These are phyloP conservation scores for Suhomyces taliae DNA, from an alignment of 1,139 yeast species.

Conservation along the genomic window DNA sequence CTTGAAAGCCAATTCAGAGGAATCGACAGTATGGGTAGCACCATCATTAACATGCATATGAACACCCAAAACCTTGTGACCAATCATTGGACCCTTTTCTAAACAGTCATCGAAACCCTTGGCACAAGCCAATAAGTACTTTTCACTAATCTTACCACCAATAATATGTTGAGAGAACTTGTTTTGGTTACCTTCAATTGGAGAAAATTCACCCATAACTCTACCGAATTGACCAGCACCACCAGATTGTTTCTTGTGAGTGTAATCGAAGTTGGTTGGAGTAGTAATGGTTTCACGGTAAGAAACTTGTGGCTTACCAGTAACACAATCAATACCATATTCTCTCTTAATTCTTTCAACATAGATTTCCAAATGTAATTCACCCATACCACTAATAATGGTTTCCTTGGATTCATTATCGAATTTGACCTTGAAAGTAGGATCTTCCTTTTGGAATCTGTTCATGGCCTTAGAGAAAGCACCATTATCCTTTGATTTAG, in stretches of 20 bases:
- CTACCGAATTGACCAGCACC: slow-evolving; percentile 99
- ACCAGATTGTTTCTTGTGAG: slow-evolving; percentile 97
- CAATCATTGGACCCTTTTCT: slow-evolving; percentile 95
- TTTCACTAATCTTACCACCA: slow-evolving; percentile 97
- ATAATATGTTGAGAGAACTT: slow-evolving; percentile 83
- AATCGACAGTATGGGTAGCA: slow-evolving; percentile 95
- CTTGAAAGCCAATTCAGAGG: slow-evolving; percentile 92
- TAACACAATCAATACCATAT: slow-evolving; percentile 90
- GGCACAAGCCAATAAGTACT: slow-evolving; percentile 89
- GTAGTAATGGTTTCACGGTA: slow-evolving; percentile 89
- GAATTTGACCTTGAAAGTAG: slow-evolving; percentile 90
- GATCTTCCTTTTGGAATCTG: slow-evolving; percentile 97
- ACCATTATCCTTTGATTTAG: slow-evolving; percentile 84
- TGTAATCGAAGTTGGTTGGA: slow-evolving; percentile 81
- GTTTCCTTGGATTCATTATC: slow-evolving; percentile 95
- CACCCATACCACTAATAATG: slow-evolving; percentile 98
- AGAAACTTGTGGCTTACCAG: slow-evolving; percentile 98
- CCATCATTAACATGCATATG: slow-evolving; percentile 96
- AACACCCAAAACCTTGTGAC: slow-evolving; percentile 90
- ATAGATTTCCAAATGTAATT: slow-evolving; percentile 91
- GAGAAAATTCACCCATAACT: slow-evolving; percentile 82
- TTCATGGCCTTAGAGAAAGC: slow-evolving; percentile 92
- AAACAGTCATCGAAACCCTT: slow-evolving; percentile 95
- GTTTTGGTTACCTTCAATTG: slow-evolving; percentile 61
- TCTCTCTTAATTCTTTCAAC: slow-evolving; percentile 98